These are phyloP conservation scores for Gossypium thurberi DNA, from an alignment of 345 rosid genomes.

Conservation along the genomic window DNA sequence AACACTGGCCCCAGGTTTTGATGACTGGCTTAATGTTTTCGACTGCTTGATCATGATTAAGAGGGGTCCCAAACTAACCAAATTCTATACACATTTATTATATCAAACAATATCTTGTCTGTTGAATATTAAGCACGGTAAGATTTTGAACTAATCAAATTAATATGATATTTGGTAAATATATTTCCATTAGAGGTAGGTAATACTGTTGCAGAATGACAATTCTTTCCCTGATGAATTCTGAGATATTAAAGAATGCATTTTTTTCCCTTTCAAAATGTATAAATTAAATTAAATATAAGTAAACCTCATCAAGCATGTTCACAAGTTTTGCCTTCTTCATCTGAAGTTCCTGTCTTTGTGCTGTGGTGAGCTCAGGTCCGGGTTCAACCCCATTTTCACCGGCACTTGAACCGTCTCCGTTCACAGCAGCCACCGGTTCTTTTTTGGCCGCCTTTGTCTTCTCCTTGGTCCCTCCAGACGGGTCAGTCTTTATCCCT, in stretches of 20 bases:
- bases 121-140: neutral
- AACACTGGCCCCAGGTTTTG: neutral
- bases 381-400: conserved; percentile 10
- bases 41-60: conserved; percentile 1
- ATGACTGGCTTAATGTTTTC: neutral
- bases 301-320: conserved; percentile 64
- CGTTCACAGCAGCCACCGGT: conserved; percentile 7
- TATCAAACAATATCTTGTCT: neutral
- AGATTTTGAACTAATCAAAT: neutral
- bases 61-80: conserved; percentile 7
- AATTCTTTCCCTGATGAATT: neutral
- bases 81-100: neutral
- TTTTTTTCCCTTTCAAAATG: too few relatives aligned
- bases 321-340: conserved; percentile 60
- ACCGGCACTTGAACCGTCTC: conserved; percentile 16
- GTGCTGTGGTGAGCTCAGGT: conserved; percentile 37
- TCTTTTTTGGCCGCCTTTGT: conserved; percentile 16
- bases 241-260: too few relatives aligned
- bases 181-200: neutral
- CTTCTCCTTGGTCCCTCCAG: conserved; percentile 18
- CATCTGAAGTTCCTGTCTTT: conserved; percentile 55
- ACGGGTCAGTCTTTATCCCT: conserved; percentile 14
- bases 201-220: neutral
- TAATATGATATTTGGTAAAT: neutral
- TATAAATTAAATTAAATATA: neutral